A percentile compares a stretch with the other conserved stretches of the same genome.
Evolutionary conservation across 176 grass and related monocot species (phyloP).

Genomic region (Chloris gayana): DNA sequence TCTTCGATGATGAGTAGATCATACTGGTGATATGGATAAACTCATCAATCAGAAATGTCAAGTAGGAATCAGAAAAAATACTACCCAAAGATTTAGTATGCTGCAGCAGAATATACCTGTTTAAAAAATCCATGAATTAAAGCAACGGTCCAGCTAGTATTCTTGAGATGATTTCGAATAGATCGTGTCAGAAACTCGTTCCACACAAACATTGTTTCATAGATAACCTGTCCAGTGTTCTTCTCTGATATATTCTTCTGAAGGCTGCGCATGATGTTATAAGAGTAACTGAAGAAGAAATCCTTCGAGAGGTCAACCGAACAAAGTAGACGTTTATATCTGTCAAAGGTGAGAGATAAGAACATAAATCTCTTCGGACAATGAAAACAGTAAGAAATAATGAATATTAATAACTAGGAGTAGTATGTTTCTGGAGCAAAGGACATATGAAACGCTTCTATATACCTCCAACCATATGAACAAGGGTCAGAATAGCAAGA

Average conservation of each 20-base stretch:
- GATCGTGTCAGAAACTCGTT: slow-evolving; percentile 89
- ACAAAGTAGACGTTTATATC: slow-evolving; percentile 91
- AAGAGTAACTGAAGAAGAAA: slow-evolving; percentile 99
- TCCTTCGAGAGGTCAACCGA: slow-evolving; percentile 93
- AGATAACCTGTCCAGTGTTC: slow-evolving; percentile 61
- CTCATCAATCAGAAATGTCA: slow-evolving; percentile 35
- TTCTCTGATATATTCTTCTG: slow-evolving; percentile 83
- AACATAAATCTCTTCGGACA: slow-evolving; percentile 35
- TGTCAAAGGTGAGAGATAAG: slow-evolving; percentile 38
- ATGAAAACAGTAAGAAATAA: slow-evolving; percentile 14
- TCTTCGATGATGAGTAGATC: slow-evolving; percentile 30
- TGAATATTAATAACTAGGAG: slow-evolving; percentile 13
- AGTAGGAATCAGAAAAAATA: slow-evolving; percentile 20
- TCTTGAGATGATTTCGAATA: slow-evolving; percentile 81
- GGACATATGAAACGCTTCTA: slow-evolving; percentile 44
- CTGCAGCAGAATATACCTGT: slow-evolving; percentile 61
- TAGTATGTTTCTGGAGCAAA: slow-evolving; percentile 19
- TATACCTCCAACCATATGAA: slow-evolving; percentile 62
- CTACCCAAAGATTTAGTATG: neutral
- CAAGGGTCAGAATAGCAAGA: slow-evolving; percentile 50
- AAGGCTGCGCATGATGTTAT: slow-evolving; percentile 97
- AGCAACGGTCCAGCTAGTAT: slow-evolving; percentile 85
- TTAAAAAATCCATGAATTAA: slow-evolving; percentile 95
- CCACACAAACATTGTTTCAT: slow-evolving; percentile 99
- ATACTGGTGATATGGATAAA: slow-evolving; percentile 44